phyloP scores from a whole-genome alignment of 2,329 filamentous ascomycete species.

The Alternaria panax region DNA sequence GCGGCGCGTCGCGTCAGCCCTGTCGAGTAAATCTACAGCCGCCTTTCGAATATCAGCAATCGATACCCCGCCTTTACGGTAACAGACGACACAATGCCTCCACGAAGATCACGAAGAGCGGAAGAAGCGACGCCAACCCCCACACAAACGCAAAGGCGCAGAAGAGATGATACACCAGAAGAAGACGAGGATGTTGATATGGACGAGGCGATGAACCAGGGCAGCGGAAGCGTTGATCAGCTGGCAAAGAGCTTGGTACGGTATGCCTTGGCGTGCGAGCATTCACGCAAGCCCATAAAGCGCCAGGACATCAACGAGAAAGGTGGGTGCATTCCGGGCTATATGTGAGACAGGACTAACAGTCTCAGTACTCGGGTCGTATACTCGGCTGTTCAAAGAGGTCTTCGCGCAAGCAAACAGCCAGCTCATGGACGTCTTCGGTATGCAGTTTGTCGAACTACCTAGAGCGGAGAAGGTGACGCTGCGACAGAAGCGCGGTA shows the following conservation, averaged over 20 bases:
- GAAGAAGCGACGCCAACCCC: constrained; percentile 25
- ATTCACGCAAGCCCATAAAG: constrained; percentile 64
- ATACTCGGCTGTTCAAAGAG: constrained; percentile 73
- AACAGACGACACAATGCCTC: constrained; percentile 10
- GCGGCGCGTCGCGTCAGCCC: constrained; percentile 29
- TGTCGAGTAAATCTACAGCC: constrained; percentile 8
- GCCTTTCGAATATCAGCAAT: neutral
- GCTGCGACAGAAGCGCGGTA: constrained; percentile 78
- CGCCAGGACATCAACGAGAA: constrained; percentile 66
- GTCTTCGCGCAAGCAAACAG: constrained; percentile 81
- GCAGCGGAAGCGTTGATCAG: constrained; percentile 48
- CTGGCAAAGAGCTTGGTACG: constrained; percentile 69
- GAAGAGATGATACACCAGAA: constrained; percentile 26
- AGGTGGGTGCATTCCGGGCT: constrained; percentile 28
- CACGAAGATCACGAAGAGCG: constrained; percentile 3
- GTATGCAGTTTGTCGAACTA: constrained; percentile 91
- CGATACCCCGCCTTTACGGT: neutral
- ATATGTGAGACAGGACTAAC: constrained; percentile 8
- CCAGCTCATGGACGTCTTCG: constrained; percentile 75
- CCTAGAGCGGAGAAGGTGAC: constrained; percentile 82
- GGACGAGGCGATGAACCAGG: constrained; percentile 15
- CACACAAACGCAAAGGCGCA: constrained; percentile 28
- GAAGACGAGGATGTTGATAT: constrained; percentile 34
- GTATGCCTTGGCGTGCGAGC: constrained; percentile 67
- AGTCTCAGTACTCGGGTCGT: constrained; percentile 69